These are phyloP conservation scores for Metschnikowia dekortorum DNA, from an alignment of 805 yeast species.

Conservation along the genomic window DNA sequence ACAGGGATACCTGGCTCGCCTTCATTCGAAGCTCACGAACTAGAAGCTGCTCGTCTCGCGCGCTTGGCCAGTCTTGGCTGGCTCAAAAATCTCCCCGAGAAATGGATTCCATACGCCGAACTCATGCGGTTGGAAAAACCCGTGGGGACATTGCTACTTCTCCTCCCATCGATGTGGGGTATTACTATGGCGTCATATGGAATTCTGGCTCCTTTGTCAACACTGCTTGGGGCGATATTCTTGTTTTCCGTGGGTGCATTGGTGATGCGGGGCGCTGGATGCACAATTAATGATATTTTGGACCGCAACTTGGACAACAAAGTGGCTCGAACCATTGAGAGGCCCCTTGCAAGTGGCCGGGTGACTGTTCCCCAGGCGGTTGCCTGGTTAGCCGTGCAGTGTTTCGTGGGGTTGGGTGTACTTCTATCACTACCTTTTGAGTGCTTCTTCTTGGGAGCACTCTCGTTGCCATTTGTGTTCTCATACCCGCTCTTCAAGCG, in stretches of 20 bases:
- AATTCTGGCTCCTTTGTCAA: conserved; percentile 61
- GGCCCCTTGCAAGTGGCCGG: conserved; percentile 92
- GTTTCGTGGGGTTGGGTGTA: conserved; percentile 68
- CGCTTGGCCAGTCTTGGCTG: conserved; percentile 42
- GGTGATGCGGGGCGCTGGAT: conserved; percentile 96
- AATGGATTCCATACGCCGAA: conserved; percentile 86
- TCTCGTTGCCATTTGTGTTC: conserved; percentile 72
- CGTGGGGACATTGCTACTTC: conserved; percentile 84
- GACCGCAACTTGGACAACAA: conserved; percentile 80
- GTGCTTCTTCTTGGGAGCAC: conserved; percentile 79
- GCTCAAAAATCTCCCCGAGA: conserved; percentile 61
- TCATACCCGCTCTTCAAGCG: conserved; percentile 92
- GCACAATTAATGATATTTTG: conserved; percentile 87
- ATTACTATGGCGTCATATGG: conserved; percentile 83
- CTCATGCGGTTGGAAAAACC: conserved; percentile 91
- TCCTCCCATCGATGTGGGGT: conserved; percentile 89
- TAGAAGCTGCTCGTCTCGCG: conserved; percentile 48
- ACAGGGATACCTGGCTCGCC: background rate
- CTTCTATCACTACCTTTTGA: conserved; percentile 69
- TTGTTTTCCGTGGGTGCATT: conserved; percentile 81
- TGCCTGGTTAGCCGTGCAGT: conserved; percentile 66
- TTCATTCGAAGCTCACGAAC: conserved; percentile 28
- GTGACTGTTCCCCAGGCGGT: conserved; percentile 69
- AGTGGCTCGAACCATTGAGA: conserved; percentile 80
- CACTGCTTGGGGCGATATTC: conserved; percentile 57